Percentiles rank a stretch among this genome's conserved stretches.
Evolutionary conservation across 2,329 filamentous ascomycete genomes (phyloP).

Genomic region (Cladosporium sp.): DNA sequence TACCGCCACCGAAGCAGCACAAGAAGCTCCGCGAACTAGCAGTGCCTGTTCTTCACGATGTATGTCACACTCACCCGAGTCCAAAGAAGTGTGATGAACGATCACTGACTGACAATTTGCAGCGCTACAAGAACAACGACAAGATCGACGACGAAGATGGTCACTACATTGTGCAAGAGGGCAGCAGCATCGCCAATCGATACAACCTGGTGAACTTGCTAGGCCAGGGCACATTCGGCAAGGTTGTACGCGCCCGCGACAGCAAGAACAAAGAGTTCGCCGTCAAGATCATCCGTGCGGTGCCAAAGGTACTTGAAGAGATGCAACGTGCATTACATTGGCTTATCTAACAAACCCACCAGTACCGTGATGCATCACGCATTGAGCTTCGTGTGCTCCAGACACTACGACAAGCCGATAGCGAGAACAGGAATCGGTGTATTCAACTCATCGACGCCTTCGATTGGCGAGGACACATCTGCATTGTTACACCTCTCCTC

Average conservation of each 20-base stretch:
- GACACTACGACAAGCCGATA: conserved; percentile 88
- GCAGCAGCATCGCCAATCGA: conserved; percentile 81
- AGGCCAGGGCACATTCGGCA: conserved; percentile 96
- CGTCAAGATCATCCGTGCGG: conserved; percentile 96
- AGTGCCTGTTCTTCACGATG: conserved; percentile 60
- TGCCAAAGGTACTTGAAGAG: conserved; percentile 65
- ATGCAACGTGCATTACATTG: neutral
- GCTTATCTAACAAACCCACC: neutral
- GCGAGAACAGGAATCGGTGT: conserved; percentile 89
- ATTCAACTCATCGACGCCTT: conserved; percentile 97
- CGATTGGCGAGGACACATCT: conserved; percentile 96
- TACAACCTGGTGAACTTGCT: conserved; percentile 89
- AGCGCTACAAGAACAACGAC: conserved; percentile 43
- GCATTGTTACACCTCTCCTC: conserved; percentile 73
- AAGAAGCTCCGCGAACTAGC: conserved; percentile 75
- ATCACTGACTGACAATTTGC: neutral
- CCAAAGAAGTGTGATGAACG: neutral
- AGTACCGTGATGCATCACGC: conserved; percentile 87
- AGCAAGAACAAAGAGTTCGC: conserved; percentile 79
- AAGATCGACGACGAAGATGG: conserved; percentile 96
- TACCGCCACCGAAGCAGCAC: conserved; percentile 81
- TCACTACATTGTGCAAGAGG: conserved; percentile 90
- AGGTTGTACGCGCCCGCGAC: conserved; percentile 92
- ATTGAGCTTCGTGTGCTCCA: conserved; percentile 93
- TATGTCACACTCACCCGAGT: conserved; percentile 42